Conservation (phyloP, 441 rosid species). For the Rhodomyrtus psidioides region DNA sequence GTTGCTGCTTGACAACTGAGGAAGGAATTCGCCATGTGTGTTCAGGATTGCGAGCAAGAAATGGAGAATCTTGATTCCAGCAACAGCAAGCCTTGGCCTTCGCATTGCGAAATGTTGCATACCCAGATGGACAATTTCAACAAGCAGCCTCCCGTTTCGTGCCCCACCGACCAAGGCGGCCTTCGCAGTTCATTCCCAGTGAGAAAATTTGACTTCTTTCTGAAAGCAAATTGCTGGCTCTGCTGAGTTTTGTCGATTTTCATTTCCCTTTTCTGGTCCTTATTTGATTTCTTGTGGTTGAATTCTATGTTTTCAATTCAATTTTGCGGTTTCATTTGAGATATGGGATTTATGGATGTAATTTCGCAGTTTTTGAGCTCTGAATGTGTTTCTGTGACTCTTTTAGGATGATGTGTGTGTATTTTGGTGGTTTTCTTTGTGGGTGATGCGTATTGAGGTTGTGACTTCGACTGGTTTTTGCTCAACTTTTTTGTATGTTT, state of each 20-base stretch:
- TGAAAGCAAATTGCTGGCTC: background rate
- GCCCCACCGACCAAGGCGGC: conserved; percentile 17
- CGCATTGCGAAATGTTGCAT: conserved; percentile 27
- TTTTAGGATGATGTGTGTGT: background rate
- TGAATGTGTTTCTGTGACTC: background rate
- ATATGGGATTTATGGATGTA: background rate
- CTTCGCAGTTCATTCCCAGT: conserved; percentile 27
- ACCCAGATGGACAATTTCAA: conserved; percentile 38
- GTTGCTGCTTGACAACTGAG: background rate
- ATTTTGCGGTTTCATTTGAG: background rate
- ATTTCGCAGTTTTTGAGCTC: background rate
- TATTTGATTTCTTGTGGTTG: background rate
- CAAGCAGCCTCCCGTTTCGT: conserved; percentile 16
- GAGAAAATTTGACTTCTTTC: background rate
- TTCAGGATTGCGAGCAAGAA: conserved; percentile 39
- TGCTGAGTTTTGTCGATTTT: background rate
- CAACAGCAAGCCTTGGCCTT: conserved; percentile 17
- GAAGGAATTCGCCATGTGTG: conserved; percentile 30
- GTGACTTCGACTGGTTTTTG: background rate
- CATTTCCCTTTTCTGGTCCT: background rate
- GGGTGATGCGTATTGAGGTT: background rate
- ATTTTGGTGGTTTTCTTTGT: background rate
- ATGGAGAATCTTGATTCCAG: conserved; percentile 9
- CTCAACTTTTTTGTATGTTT: background rate
- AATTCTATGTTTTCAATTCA: background rate